A percentile compares a stretch with the other conserved stretches of the same genome.
These are phyloP conservation scores for Insectozyma bohioensis DNA, from an alignment of 1,139 yeast species.

Conservation along the genomic window DNA sequence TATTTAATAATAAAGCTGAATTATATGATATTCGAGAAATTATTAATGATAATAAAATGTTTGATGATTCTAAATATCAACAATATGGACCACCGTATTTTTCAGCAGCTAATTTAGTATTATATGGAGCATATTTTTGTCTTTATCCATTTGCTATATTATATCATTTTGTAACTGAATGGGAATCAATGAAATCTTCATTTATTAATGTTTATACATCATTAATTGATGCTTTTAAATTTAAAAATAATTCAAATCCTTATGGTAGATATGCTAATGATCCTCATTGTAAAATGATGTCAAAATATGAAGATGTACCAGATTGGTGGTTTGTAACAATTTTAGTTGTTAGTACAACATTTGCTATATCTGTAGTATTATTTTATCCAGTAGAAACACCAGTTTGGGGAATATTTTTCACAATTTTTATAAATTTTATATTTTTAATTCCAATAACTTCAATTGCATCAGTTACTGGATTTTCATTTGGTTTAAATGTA, in stretches of 20 bases:
- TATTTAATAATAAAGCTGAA: constrained; percentile 36
- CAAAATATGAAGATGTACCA: constrained; percentile 39
- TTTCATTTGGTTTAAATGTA: constrained; percentile 38
- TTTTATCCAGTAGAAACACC: constrained; percentile 40
- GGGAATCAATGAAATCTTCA: constrained; percentile 45
- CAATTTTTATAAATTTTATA: constrained; percentile 33
- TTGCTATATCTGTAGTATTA: constrained; percentile 31
- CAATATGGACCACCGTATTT: constrained; percentile 45
- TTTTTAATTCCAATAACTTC: constrained; percentile 38
- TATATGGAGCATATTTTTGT: constrained; percentile 43
- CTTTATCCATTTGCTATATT: constrained; percentile 44
- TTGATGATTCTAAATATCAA: constrained; percentile 31
- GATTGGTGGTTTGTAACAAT: constrained; percentile 40
- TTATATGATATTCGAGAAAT: constrained; percentile 35
- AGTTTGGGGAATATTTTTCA: constrained; percentile 36
- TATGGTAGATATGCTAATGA: constrained; percentile 27
- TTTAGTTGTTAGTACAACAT: constrained; percentile 26
- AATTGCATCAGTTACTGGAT: constrained; percentile 38
- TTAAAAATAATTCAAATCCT: constrained; percentile 1
- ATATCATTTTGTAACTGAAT: constrained; percentile 34
- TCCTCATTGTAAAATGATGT: constrained; percentile 44
- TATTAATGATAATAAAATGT: constrained; percentile 28
- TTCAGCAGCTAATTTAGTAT: constrained; percentile 41
- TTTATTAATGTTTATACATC: constrained; percentile 38
- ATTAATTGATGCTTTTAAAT: constrained; percentile 27